Evolutionary conservation across 129 eudicot species (phyloP), one percentile per base, ranked within the genome.

Genomic region (Escallonia herrerae): DNA sequence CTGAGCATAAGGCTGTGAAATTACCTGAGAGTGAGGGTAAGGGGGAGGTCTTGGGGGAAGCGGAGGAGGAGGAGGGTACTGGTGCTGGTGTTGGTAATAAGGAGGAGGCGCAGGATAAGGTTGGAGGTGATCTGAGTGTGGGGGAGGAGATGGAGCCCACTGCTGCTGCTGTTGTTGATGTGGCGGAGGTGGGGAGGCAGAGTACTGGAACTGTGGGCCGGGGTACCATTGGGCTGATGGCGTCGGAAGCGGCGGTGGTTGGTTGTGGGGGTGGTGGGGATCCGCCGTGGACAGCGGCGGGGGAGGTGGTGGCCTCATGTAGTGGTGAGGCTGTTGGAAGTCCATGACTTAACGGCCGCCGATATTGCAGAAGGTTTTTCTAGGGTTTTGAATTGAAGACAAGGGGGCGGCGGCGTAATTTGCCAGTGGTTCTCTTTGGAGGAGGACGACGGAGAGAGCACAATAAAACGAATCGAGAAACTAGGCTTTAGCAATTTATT

Each of bases 301-400:
- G n/a, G 82, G 86, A 63, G 78, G 86, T 40, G 95, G 86, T 6
- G 95, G 90, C 40, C 90, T 71, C 70, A 73, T 52, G 94, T 80
- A 85, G 40, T n/a, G 64, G 65, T 76, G 86, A 38, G 68, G 71
- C 37, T 71, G 83, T 43, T 70, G 84, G 73, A 70, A 84, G 73
- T 89, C 96, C 96, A 89, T 88, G 40, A 4, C 13, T n/a, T n/a
- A n/a, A n/a, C n/a, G n/a, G n/a, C n/a, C n/a, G n/a, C n/a, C n/a
- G n/a, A n/a, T n/a, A n/a, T n/a, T n/a, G n/a, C n/a, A n/a, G n/a
- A n/a, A n/a, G n/a, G n/a, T n/a, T n/a, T n/a, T n/a, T n/a, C n/a
- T n/a, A n/a, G n/a, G n/a, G n/a, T n/a, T n/a, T n/a, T n/a, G n/a
- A n/a, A n/a, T n/a, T n/a, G n/a, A n/a, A n/a, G n/a, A n/a, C n/a